Evolutionary conservation across 1,139 yeast genomes (phyloP), one percentile per base, ranked within the genome.

Genomic region (Yamadazyma kanchanaburiensis): DNA sequence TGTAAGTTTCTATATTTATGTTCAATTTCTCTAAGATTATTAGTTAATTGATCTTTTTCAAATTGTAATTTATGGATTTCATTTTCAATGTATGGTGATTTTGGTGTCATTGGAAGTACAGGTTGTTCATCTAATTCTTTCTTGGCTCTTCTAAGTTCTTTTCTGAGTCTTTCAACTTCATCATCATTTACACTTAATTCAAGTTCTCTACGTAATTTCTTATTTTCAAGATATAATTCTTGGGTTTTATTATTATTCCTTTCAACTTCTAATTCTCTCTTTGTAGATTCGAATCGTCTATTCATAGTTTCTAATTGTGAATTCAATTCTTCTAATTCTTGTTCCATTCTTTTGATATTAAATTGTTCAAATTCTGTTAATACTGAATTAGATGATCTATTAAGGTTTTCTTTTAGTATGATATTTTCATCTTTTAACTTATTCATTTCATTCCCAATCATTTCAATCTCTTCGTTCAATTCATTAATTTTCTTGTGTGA

Each of bases 171-270:
- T 7, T 39, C 45, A 12, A 36, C 24, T 15, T 37, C 28, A 5
- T 34, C 43, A 25, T 32, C 36, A 19, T 41, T 38, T 15, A 31
- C 28, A 6, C 20, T 27, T 12, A 32, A 15, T 11, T 43, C 46
- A 19, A 43, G 35, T 22, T 42, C 43, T 77, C 44, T 88, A 27
- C 37, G 76, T 26, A 84, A 52, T 16, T 42, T 31, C 22, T 35
- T 43, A 13, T 46, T 31, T 22, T 53, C 55, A 18, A 33, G 30
- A 13, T 42, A 41, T 13, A 42, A 30, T 8, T 18, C 9, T 8
- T 8, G 9, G 20, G 7, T 18, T 11, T 34, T 26, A 19, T 37
- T 33, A 12, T 19, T 30, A 3, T 18, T 24, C 18, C 27, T 33
- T 26, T 47, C 42, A 9, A 37, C 29, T 4, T 43, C 47, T 14